These are phyloP conservation scores for Coemansia sp. DNA, from an alignment of 192 early-diverging fungal genomes.

Conservation along the genomic window DNA sequence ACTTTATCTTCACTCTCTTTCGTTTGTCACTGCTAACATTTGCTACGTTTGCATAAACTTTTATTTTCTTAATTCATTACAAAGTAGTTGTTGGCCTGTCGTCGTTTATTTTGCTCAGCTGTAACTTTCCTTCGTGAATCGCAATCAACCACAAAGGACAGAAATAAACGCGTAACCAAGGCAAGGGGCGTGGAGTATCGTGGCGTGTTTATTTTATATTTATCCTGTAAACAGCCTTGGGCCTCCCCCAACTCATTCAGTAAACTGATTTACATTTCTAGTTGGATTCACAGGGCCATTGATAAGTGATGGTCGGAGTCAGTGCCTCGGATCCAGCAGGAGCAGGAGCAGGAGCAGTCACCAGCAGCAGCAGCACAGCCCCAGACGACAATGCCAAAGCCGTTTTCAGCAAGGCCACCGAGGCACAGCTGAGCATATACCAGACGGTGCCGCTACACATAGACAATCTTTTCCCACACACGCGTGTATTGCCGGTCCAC, in stretches of 20 bases:
- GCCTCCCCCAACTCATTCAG: no score
- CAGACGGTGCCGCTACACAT: slow-evolving; percentile 38
- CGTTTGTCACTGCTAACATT: neutral
- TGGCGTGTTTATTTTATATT: no score
- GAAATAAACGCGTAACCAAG: neutral
- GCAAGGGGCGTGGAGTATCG: no score
- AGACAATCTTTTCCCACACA: slow-evolving; percentile 50
- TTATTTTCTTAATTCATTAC: neutral
- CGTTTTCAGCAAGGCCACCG: neutral
- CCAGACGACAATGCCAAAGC: neutral
- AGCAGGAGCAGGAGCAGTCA: neutral
- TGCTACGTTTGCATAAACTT: slow-evolving; percentile 1
- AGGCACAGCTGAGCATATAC: slow-evolving; percentile 38
- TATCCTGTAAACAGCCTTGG: no score
- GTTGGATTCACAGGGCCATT: neutral
- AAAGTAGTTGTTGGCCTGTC: neutral
- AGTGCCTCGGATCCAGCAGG: neutral
- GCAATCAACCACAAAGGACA: neutral
- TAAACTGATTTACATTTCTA: no score
- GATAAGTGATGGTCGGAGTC: neutral
- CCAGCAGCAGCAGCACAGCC: neutral
- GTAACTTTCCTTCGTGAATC: neutral
- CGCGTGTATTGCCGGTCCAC: slow-evolving; percentile 25
- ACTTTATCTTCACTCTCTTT: neutral
- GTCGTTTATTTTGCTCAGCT: neutral